A percentile compares a stretch with the other conserved stretches of the same genome.
Evolutionary conservation across 345 rosid species (phyloP).

Genomic region (Combretum micranthum): DNA sequence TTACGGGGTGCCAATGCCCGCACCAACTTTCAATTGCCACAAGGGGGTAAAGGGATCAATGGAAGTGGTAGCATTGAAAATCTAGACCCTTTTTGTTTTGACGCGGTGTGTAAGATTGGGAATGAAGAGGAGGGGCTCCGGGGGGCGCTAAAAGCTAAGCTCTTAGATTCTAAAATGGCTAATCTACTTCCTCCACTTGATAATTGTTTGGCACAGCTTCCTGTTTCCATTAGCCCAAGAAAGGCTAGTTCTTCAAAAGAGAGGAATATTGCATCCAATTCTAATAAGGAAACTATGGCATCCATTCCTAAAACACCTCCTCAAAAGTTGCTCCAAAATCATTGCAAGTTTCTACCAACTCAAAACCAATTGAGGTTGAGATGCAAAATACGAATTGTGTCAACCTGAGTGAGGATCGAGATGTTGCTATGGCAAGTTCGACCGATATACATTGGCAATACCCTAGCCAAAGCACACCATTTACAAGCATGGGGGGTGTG

Average conservation of each 20-base stretch:
- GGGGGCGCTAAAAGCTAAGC: conserved; percentile 9
- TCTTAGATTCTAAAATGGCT: background rate
- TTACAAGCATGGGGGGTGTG: background rate
- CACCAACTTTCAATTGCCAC: conserved; percentile 12
- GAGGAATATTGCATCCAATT: too few relatives aligned
- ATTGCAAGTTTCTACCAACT: background rate
- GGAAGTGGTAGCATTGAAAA: conserved; percentile 5
- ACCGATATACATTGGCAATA: background rate
- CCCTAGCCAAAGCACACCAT: background rate
- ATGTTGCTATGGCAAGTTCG: background rate
- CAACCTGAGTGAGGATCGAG: background rate
- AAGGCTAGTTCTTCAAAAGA: background rate
- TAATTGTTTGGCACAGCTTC: background rate
- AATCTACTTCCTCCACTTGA: conserved; percentile 1
- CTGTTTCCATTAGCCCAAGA: too few relatives aligned
- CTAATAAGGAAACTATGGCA: too few relatives aligned
- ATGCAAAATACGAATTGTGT: background rate
- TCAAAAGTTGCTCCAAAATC: background rate
- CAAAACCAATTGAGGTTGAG: background rate
- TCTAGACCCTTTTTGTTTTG: conserved; percentile 12
- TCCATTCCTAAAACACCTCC: background rate
- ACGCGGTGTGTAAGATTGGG: conserved; percentile 7
- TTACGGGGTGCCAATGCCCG: conserved; percentile 16
- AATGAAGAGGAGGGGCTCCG: conserved; percentile 11
- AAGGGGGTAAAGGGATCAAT: background rate